Base-by-base conservation (phyloP, 2,329 filamentous ascomycete species). In the Cryphonectria parasitica region DNA sequence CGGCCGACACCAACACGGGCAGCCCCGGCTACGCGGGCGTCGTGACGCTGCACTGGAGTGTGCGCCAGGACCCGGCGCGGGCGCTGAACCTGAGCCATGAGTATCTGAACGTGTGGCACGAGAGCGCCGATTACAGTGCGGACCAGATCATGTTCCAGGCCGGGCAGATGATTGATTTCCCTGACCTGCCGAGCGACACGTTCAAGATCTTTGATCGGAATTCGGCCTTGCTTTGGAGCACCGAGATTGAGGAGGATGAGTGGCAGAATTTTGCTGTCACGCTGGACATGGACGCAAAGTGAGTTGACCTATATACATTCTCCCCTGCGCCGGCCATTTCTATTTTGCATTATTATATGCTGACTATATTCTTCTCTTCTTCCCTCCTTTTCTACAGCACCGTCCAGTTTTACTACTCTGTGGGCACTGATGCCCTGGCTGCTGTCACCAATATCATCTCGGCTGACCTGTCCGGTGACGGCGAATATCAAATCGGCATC, bases 211-310 rank as follows among this genome's bases (percentile, higher is more conserved):
- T 83, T 25, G 77, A 82, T 75, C 78, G 82, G 0, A 73, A 79
- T 68, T 81, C 80, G 76, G 76, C 75, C 62, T 75, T 80, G 75
- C 76, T 83, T 54, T 83, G 80, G 80, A 80, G 78, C 36, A 81
- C 80, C 17, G 77, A 80, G 6, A 78, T 88, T 61, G 82, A 84
- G 56, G 74, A 77, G 39, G 79, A 77, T 45, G 80, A 81, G 25
- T 90, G 87, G 87, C 87, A 90, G 77, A 90, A 90, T 78, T 90
- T 89, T 80, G 88, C 86, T 28, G 75, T 89, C 52, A 86, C 83
- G 13, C 77, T 89, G 25, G 84, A 90, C 75, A 89, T 86, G 74
- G 77, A 77, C 56, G 81, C 84, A 74, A 89, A 89, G 86, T 88
- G 78, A 72, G 83, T 69, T n/a, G 19, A 11, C 36, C 67, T 68